phyloP scores from a whole-genome alignment of 352 stramenopile genomes.

The Phytophthora cactorum region DNA sequence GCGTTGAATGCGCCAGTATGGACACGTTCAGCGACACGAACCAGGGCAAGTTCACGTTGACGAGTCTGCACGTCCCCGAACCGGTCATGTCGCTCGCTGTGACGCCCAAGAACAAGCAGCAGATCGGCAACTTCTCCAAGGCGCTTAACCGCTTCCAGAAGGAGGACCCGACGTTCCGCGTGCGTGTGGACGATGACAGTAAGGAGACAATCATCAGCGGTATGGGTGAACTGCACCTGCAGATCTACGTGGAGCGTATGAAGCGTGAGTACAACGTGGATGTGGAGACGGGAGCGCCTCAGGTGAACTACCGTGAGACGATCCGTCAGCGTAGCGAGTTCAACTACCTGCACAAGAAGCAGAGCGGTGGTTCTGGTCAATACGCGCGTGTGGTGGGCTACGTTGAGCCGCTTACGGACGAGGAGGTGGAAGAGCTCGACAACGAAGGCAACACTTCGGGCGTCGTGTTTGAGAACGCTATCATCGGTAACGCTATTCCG shows the following conservation, averaged over 20 bases:
- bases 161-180: slow-evolving; percentile 98
- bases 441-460: slow-evolving; percentile 38
- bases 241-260: slow-evolving; percentile 99
- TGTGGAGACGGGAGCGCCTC: slow-evolving; percentile 89
- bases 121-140: slow-evolving; percentile 97
- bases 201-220: slow-evolving; percentile 99
- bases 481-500: slow-evolving; percentile 98
- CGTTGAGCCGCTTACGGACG: slow-evolving; percentile 95
- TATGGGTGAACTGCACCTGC: slow-evolving; percentile 99
- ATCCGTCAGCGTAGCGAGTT: slow-evolving; percentile 94
- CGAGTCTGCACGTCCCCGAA: slow-evolving; percentile 98
- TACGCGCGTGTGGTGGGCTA: slow-evolving; percentile 98
- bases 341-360: slow-evolving; percentile 99
- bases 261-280: slow-evolving; percentile 98
- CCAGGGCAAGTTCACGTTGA: slow-evolving; percentile 93
- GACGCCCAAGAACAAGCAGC: slow-evolving; percentile 95
- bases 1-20: slow-evolving; percentile 98
- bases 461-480: slow-evolving; percentile 98
- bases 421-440: slow-evolving; percentile 65
- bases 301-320: slow-evolving; percentile 99
- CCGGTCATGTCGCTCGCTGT: slow-evolving; percentile 98
- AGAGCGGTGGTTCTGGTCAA: slow-evolving; percentile 97
- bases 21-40: slow-evolving; percentile 96
- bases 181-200: slow-evolving; percentile 96
- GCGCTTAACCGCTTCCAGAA: slow-evolving; percentile 96